Evolutionary conservation across 1,284 basidiomycete genomes (phyloP), one percentile per base, ranked within the genome.

Genomic region (Paramarasmius palmivorus): DNA sequence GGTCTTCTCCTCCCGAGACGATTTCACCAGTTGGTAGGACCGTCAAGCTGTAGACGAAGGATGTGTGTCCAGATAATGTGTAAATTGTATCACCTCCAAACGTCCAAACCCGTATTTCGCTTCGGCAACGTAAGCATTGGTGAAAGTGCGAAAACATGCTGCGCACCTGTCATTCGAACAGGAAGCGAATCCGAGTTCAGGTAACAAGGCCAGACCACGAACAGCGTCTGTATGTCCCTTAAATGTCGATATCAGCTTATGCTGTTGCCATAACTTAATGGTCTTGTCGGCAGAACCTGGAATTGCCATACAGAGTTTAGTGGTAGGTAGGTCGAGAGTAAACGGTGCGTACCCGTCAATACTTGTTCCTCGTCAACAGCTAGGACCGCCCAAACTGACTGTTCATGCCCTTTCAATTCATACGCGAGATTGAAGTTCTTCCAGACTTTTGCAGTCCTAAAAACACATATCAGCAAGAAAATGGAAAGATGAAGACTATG

Each of bases 221-320:
- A 99, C 95, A 25, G 93, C 93, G 67, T 97, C 93, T 50, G 80
- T 85, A 67, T 99, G 96, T 5, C 95, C 96, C 20, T 78, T 78
- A 65, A 86, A 97, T 3, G 87, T 91, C 49, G 83, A 81, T 5
- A 93, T 59, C 29, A 73, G 73, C 66, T 91, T 90, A 66, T 92
- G 82, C 65, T 88, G 78, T 50, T 84, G 75, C 90, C 95, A 98
- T 9, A 96, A 75, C 59, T 88, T 90, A 67, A 99, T 95, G 15
- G 90, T 89, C 73, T 92, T 97, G 73, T 99, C 97, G 44, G 97
- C 97, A 23, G 95, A 96, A 44, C 88, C 96, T 93, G 29, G n/a
- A 63, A 32, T 50, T n/a, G 54, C 29, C 51, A 44, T 38, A 17
- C 37, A 50, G 44, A 22, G 52, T 20, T 34, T 39, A 34, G 36